phyloP scores from a whole-genome alignment of 257 asterid species.

The Plantago ovata region DNA sequence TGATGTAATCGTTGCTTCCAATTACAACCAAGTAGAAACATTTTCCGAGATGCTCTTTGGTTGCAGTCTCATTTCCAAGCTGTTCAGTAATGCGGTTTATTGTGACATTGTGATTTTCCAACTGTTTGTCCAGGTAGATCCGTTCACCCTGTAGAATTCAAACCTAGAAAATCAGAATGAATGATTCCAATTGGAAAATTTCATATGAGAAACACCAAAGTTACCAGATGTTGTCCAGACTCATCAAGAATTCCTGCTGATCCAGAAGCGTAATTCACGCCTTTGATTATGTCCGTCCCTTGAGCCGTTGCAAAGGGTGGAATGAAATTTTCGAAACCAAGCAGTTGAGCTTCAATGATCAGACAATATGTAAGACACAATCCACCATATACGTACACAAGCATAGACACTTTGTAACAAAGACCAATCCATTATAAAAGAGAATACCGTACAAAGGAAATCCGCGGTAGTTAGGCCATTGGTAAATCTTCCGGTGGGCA shows the following conservation, averaged over 20 bases:
- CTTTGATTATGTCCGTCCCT: conserved; percentile 22
- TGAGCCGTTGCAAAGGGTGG: conserved; percentile 36
- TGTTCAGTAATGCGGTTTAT: neutral
- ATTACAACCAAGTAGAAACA: conserved; percentile 15
- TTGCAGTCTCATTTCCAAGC: conserved; percentile 3
- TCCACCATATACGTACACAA: too few species aligned
- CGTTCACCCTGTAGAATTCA: conserved; percentile 32
- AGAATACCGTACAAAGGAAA: conserved; percentile 20
- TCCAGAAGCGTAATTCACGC: conserved; percentile 53
- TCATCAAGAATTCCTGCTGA: conserved; percentile 42
- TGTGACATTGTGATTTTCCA: conserved; percentile 26
- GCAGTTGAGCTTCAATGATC: conserved; percentile 26
- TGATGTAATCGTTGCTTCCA: conserved; percentile 53
- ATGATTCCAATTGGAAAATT: neutral
- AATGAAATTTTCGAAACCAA: conserved; percentile 33
- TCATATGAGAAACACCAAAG: neutral
- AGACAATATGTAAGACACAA: too few species aligned
- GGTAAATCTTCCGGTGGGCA: conserved; percentile 52
- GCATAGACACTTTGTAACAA: too few species aligned
- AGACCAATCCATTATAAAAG: too few species aligned
- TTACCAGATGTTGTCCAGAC: conserved; percentile 33
- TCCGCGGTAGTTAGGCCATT: conserved; percentile 40
- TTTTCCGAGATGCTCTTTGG: too few species aligned
- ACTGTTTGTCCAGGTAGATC: conserved; percentile 33
- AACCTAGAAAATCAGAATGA: neutral